A percentile compares a stretch with the other conserved stretches of the same genome.
Evolutionary conservation across 345 rosid genomes (phyloP).

Genomic region (Mangifera indica): DNA sequence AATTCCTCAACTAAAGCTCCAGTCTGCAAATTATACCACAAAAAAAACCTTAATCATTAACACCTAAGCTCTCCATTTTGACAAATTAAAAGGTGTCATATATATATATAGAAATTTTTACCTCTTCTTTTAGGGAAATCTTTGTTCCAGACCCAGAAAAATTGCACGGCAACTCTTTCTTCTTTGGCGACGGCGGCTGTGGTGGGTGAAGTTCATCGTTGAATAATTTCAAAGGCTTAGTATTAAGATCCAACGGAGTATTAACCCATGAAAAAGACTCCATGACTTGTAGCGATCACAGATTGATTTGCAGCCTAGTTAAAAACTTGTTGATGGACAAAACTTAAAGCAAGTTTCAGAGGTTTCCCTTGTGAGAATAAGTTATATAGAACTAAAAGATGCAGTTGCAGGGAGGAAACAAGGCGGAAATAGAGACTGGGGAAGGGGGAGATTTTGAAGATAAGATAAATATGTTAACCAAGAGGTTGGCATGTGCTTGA

Average conservation of each 20-base stretch:
- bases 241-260: slow-evolving; percentile 61
- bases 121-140: slow-evolving; percentile 45
- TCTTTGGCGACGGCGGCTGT: slow-evolving; percentile 21
- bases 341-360: too few relatives aligned
- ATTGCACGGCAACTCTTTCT: slow-evolving; percentile 26
- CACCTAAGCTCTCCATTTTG: too few relatives aligned
- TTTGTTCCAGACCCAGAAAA: slow-evolving; percentile 35
- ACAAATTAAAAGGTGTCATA: too few relatives aligned
- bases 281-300: slow-evolving; percentile 26
- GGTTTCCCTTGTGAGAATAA: background rate
- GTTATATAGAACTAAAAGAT: background rate
- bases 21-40: slow-evolving; percentile 25
- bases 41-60: background rate
- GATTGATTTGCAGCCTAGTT: background rate
- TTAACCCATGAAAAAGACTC: slow-evolving; percentile 46
- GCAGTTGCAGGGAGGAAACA: slow-evolving; percentile 32
- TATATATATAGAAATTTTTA: background rate
- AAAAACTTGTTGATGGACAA: background rate
- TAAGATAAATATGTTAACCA: background rate
- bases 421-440: slow-evolving; percentile 29
- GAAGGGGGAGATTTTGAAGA: background rate
- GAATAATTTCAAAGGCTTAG: slow-evolving; percentile 34
- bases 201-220: slow-evolving; percentile 29
- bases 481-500: slow-evolving; percentile 30
- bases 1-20: slow-evolving; percentile 71